A percentile compares a stretch with the other conserved stretches of the same genome.
These are phyloP conservation scores for Diaporthe amygdali DNA, from an alignment of 2,329 filamentous ascomycete genomes.

Conservation along the genomic window DNA sequence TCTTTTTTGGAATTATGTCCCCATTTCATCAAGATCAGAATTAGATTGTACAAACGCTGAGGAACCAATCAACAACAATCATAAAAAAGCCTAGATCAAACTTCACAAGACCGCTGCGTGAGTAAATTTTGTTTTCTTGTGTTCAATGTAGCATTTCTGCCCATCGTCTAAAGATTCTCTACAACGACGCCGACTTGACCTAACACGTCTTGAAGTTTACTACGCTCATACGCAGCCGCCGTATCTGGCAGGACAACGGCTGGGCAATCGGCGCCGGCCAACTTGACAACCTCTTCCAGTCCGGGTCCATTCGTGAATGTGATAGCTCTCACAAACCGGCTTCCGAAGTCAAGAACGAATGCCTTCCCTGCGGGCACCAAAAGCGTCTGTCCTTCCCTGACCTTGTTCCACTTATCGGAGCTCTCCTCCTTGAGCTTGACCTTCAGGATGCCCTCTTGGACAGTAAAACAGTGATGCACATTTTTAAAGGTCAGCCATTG, in stretches of 20 bases:
- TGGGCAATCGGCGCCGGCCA: slow-evolving; percentile 39
- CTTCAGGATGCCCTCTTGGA: slow-evolving; percentile 50
- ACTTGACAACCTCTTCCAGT: slow-evolving; percentile 50
- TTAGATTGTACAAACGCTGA: no score
- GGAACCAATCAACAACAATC: no score
- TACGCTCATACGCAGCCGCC: slow-evolving; percentile 31
- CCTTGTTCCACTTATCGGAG: slow-evolving; percentile 32
- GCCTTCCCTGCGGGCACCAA: slow-evolving; percentile 51
- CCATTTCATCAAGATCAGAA: no score
- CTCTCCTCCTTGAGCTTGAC: slow-evolving; percentile 43
- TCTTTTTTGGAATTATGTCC: no score
- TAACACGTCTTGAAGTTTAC: slow-evolving; percentile 24
- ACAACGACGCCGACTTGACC: neutral
- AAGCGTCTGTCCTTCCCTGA: slow-evolving; percentile 53
- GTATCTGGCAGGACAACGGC: slow-evolving; percentile 45
- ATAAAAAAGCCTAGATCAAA: no score
- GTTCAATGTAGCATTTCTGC: no score
- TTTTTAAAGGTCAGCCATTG: slow-evolving; percentile 47
- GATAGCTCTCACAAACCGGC: slow-evolving; percentile 51
- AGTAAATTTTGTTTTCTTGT: no score
- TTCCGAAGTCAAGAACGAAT: slow-evolving; percentile 50
- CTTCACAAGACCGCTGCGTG: no score
- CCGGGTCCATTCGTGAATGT: slow-evolving; percentile 55
- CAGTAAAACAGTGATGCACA: slow-evolving; percentile 58
- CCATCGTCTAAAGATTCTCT: neutral